phyloP scores from a whole-genome alignment of 768 basidiomycete species.

The Lentinus brumalis region DNA sequence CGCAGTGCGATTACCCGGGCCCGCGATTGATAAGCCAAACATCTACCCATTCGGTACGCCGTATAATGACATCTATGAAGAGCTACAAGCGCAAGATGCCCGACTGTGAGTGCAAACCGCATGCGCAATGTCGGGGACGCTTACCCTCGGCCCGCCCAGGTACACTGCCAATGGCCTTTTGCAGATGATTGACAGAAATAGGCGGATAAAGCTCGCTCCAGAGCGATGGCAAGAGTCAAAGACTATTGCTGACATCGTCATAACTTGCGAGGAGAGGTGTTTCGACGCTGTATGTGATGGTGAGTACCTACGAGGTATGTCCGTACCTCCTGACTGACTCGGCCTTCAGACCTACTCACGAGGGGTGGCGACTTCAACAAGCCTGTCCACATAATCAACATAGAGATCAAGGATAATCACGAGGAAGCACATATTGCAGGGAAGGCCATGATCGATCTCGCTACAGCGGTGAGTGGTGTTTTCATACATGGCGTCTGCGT shows the following conservation, averaged over 20 bases:
- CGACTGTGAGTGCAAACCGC: constrained; percentile 59
- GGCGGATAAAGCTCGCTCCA: constrained; percentile 87
- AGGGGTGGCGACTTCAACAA: constrained; percentile 92
- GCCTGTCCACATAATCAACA: constrained; percentile 94
- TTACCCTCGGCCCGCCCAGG: constrained; percentile 40
- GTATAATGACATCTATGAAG: constrained; percentile 93
- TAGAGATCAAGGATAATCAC: constrained; percentile 99
- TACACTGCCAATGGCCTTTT: constrained; percentile 93
- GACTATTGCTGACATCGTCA: constrained; percentile 91
- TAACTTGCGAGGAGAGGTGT: constrained; percentile 98
- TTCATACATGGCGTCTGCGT: not conserved
- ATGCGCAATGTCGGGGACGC: not conserved
- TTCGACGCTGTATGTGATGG: constrained; percentile 99
- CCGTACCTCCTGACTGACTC: constrained; percentile 5
- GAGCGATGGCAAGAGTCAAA: constrained; percentile 96
- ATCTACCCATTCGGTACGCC: constrained; percentile 97
- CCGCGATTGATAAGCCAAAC: constrained; percentile 96
- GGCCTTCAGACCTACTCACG: constrained; percentile 68
- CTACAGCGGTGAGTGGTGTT: constrained; percentile 67
- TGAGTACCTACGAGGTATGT: constrained; percentile 38
- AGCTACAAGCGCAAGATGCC: constrained; percentile 80
- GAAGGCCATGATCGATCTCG: constrained; percentile 90
- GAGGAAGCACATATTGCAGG: constrained; percentile 98
- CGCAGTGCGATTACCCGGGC: constrained; percentile 93
- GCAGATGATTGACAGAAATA: constrained; percentile 95